Percentiles rank a stretch among this genome's conserved stretches.
phyloP scores from a whole-genome alignment of 306 rosid species.

The Ochetophila trinervis region DNA sequence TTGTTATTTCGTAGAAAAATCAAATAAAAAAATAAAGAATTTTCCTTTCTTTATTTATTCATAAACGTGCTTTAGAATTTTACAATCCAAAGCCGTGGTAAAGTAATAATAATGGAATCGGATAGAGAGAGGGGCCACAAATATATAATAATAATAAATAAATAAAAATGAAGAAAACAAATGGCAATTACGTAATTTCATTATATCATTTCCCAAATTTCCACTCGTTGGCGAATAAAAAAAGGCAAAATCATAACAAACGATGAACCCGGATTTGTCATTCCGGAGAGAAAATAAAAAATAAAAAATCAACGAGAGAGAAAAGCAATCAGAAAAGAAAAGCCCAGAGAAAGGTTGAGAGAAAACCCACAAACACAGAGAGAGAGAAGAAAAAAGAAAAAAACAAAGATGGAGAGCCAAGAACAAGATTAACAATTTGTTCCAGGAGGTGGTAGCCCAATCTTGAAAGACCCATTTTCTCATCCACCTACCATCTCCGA shows the following conservation, averaged over 20 bases:
- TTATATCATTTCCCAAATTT: neutral
- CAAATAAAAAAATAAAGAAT: neutral
- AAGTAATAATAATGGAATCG: neutral
- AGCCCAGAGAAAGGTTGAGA: neutral
- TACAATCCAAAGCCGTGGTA: neutral
- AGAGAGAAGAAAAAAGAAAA: neutral
- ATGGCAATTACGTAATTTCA: conserved; percentile 3
- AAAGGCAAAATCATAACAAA: conserved; percentile 15
- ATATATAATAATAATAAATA: neutral
- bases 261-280: conserved; percentile 16
- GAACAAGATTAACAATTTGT: conserved; percentile 19
- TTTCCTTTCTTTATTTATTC: too few relatives aligned
- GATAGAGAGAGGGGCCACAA: neutral
- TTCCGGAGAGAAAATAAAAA: conserved; percentile 8
- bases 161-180: neutral
- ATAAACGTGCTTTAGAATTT: neutral
- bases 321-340: conserved; percentile 1
- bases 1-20: too few relatives aligned
- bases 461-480: conserved; percentile 14
- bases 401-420: conserved; percentile 20
- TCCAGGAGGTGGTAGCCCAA: conserved; percentile 35
- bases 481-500: conserved; percentile 35
- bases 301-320: neutral
- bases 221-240: conserved; percentile 2
- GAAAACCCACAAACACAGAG: neutral